Evolutionary conservation across 2,329 filamentous ascomycete species (phyloP).

Genomic region (Aspergillus ustus): DNA sequence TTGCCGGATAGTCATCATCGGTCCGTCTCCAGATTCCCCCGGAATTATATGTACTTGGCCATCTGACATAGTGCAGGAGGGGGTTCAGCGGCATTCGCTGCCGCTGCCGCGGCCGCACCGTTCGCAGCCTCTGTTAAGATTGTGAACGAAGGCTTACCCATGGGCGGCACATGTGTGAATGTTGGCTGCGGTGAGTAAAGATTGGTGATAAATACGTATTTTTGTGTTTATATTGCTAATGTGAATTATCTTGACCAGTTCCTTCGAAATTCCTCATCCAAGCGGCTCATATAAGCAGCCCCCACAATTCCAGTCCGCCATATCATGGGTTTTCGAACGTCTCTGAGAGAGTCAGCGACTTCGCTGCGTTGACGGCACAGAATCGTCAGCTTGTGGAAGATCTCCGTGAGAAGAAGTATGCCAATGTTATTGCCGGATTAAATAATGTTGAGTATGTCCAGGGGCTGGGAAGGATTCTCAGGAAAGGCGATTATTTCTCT

Average conservation of each 20-base stretch:
- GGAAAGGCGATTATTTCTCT: not conserved
- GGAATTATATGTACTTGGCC: not conserved
- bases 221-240: not conserved
- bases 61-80: not conserved
- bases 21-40: not conserved
- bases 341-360: not conserved
- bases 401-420: not conserved
- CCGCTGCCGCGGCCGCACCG: not conserved
- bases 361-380: not conserved
- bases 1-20: not conserved
- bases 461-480: not conserved
- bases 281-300: not conserved
- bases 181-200: not conserved
- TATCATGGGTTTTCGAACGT: not conserved
- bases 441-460: not conserved
- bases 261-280: not conserved
- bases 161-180: not conserved
- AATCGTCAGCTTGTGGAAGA: not conserved
- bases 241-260: not conserved
- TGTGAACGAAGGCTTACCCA: not conserved
- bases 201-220: not conserved
- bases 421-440: not conserved
- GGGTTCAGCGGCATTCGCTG: not conserved
- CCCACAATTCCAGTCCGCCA: not conserved
- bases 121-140: not conserved